Evolutionary conservation across 352 stramenopile genomes (phyloP).

Genomic region (Thraustotheca clavata): DNA sequence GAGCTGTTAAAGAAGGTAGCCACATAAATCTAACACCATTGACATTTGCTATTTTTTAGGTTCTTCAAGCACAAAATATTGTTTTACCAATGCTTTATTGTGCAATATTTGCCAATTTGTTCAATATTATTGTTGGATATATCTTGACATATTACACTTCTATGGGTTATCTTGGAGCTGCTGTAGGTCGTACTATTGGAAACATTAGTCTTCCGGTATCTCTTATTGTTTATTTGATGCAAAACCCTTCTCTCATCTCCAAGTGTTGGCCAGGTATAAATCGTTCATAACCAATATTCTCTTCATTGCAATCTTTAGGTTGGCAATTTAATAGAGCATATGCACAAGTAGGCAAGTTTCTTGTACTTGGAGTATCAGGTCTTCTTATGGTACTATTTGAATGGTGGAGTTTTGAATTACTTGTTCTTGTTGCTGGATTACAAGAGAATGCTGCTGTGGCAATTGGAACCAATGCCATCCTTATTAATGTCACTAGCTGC

Average conservation of each 20-base stretch:
- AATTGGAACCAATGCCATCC: slow-evolving; percentile 77
- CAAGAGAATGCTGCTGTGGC: slow-evolving; percentile 54
- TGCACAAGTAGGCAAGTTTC: slow-evolving; percentile 56
- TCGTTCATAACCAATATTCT: background rate
- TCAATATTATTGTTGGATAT: slow-evolving; percentile 77
- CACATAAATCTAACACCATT: background rate
- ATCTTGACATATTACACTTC: slow-evolving; percentile 77
- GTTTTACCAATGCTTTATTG: slow-evolving; percentile 74
- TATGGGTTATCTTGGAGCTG: slow-evolving; percentile 61
- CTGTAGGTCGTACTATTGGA: slow-evolving; percentile 52
- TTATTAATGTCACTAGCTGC: slow-evolving; percentile 64
- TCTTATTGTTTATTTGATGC: slow-evolving; percentile 56
- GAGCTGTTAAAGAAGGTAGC: slow-evolving; percentile 42
- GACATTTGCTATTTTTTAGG: slow-evolving; percentile 37
- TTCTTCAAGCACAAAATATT: slow-evolving; percentile 81
- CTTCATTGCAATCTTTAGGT: slow-evolving; percentile 21
- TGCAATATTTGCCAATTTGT: slow-evolving; percentile 56
- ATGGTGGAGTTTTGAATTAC: slow-evolving; percentile 67
- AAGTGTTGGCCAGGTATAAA: slow-evolving; percentile 36
- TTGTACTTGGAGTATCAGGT: slow-evolving; percentile 64
- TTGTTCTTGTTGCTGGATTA: slow-evolving; percentile 56
- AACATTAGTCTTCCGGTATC: slow-evolving; percentile 43
- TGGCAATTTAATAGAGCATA: slow-evolving; percentile 55
- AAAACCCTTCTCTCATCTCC: slow-evolving; percentile 30
- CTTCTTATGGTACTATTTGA: slow-evolving; percentile 82